These are phyloP conservation scores for Fusarium napiforme DNA, from an alignment of 2,329 filamentous ascomycete species.

Conservation along the genomic window DNA sequence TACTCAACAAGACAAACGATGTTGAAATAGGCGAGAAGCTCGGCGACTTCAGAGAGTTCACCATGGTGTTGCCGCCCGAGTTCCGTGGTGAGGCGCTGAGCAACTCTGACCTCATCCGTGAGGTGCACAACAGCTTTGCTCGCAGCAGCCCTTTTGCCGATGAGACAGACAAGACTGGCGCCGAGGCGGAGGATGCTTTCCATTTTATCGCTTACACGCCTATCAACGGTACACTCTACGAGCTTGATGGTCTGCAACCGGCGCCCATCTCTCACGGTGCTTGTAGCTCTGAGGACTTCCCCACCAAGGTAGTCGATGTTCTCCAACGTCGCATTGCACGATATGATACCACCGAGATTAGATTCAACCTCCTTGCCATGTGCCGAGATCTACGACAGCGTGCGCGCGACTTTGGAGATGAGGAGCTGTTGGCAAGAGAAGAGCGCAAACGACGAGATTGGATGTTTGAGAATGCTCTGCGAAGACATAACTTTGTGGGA, in stretches of 20 bases:
- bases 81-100: slow-evolving; percentile 70
- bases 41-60: slow-evolving; percentile 86
- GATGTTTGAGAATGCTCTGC: slow-evolving; percentile 93
- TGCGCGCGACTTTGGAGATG: slow-evolving; percentile 84
- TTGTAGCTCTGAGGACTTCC: slow-evolving; percentile 77
- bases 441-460: slow-evolving; percentile 85
- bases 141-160: slow-evolving; percentile 90
- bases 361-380: slow-evolving; percentile 96
- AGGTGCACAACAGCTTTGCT: slow-evolving; percentile 91
- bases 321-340: slow-evolving; percentile 84
- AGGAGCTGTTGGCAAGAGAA: slow-evolving; percentile 80
- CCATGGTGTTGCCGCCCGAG: slow-evolving; percentile 82
- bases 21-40: slow-evolving; percentile 80
- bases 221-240: slow-evolving; percentile 84
- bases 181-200: slow-evolving; percentile 85
- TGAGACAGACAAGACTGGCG: slow-evolving; percentile 76
- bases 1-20: slow-evolving; percentile 81
- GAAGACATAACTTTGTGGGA: slow-evolving; percentile 94
- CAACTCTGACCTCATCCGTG: slow-evolving; percentile 75
- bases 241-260: slow-evolving; percentile 93
- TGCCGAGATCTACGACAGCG: slow-evolving; percentile 82
- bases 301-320: slow-evolving; percentile 84
- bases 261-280: slow-evolving; percentile 89
- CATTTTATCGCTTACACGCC: slow-evolving; percentile 97
- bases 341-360: slow-evolving; percentile 88